Percentiles rank a stretch among this genome's conserved stretches.
Conservation (phyloP, 2,329 filamentous ascomycete species). For the Penicillium rolfsii region DNA sequence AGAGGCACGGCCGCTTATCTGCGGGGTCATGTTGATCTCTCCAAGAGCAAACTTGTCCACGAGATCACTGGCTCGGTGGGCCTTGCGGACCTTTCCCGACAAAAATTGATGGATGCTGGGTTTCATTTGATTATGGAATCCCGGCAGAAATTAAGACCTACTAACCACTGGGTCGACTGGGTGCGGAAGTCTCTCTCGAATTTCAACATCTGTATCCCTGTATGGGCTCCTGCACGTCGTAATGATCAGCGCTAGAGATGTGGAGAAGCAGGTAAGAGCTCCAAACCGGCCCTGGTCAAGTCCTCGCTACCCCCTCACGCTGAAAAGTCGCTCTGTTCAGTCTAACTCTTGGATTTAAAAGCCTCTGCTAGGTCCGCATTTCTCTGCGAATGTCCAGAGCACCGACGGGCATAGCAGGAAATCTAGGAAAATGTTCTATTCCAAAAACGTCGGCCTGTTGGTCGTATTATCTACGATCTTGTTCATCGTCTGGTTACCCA, state of each 20-base stretch:
- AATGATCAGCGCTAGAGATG: constrained; percentile 26
- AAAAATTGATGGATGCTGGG: not conserved
- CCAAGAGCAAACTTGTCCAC: not conserved
- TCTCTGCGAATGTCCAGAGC: not conserved
- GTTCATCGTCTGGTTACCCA: constrained; percentile 29
- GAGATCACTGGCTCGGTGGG: not conserved
- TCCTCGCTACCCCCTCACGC: constrained; percentile 2
- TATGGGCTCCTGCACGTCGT: not conserved
- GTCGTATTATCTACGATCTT: constrained; percentile 27
- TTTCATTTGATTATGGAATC: not conserved
- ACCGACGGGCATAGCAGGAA: not conserved
- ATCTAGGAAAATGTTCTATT: constrained; percentile 23
- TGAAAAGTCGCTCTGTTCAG: constrained; percentile 6
- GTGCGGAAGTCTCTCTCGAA: not conserved
- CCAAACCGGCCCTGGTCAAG: constrained; percentile 5
- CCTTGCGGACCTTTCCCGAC: not conserved
- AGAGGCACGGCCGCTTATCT: constrained; percentile 4
- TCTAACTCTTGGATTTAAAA: constrained; percentile 13
- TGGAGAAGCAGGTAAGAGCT: constrained; percentile 38
- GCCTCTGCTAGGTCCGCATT: constrained; percentile 18
- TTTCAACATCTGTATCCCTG: not conserved
- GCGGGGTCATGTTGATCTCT: constrained; percentile 4
- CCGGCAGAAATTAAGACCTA: not conserved
- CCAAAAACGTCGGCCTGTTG: constrained; percentile 23
- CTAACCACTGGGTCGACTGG: not conserved